Evolutionary conservation across 2,329 filamentous ascomycete species (phyloP), one percentile per base, ranked within the genome.

Genomic region (Colletotrichum plurivorum): DNA sequence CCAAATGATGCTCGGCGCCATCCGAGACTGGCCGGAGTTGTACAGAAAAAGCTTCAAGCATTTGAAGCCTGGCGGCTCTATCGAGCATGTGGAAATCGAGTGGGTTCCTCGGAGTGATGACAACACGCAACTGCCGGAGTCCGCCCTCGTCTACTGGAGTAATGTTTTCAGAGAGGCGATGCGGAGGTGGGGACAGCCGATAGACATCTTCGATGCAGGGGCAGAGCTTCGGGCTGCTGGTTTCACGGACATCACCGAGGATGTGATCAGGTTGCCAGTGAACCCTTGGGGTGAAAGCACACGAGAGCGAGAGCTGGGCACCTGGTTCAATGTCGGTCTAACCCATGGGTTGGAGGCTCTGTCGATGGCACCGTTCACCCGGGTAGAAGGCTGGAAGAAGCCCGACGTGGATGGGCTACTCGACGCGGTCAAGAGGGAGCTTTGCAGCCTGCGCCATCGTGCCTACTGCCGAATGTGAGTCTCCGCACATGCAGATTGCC

Each of bases 61-160:
- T 76, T 85, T 98, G 27, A 90, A 90, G 73, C 94, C 94, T 1
- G 91, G 91, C 1, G 95, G 95, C 62, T 88, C 87, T 76, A 86
- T 98, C 63, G 95, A 98, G 80, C 94, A 97, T 73, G 89, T 97
- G 55, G 95, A 98, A 78, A 92, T 98, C 63, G 94, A 98, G 79
- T 93, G 93, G 79, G 84, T 88, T 55, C 94, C 94, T 18, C 89
- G 89, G 59, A 92, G 90, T 75, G 91, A 94, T 71, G 89, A 93
- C 73, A 85, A 87, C 43, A 88, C 89, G 1, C 80, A 93, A 15
- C 84, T 88, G 12, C 72, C 80, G 4, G 81, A 88, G 45, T 89
- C 91, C 8, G 83, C 85, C 31, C 82, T 95, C 16, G 80, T 84
- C 52, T 82, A 88, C 73, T 97, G 94, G 94, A 92, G 91, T 71